phyloP scores from a whole-genome alignment of 805 yeast genomes.

The Saturnispora galanensis region DNA sequence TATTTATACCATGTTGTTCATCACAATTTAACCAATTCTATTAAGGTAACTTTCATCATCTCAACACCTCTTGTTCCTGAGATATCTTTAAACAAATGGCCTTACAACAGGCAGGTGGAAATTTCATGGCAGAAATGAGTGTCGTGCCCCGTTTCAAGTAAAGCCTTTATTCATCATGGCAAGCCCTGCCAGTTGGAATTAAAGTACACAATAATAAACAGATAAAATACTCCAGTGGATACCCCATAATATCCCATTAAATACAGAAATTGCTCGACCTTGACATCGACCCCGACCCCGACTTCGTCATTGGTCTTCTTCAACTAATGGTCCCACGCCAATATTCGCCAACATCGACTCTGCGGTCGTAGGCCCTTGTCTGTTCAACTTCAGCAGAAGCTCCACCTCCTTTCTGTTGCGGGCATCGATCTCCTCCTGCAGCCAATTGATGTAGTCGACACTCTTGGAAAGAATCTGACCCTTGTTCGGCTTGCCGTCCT shows the following conservation, averaged over 20 bases:
- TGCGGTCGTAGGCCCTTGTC: conserved; percentile 55
- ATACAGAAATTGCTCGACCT: neutral
- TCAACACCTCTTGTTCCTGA: no score
- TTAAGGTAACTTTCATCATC: no score
- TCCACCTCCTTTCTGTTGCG: conserved; percentile 75
- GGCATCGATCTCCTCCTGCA: conserved; percentile 67
- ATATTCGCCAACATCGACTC: conserved; percentile 65
- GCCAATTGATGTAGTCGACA: conserved; percentile 56
- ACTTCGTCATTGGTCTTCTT: conserved; percentile 10
- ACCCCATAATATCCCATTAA: conserved; percentile 13
- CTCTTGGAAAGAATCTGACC: conserved; percentile 72
- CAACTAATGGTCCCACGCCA: conserved; percentile 76
- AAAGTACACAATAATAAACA: no score
- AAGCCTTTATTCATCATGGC: no score
- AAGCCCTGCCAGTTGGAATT: no score
- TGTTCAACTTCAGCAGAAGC: conserved; percentile 37
- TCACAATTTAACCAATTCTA: no score
- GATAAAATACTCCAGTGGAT: no score
- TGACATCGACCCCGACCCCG: neutral
- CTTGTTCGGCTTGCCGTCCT: conserved; percentile 77
- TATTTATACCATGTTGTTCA: no score
- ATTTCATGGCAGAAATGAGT: no score
- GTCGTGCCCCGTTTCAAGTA: no score
- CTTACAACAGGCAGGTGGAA: no score
- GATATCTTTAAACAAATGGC: no score